Conservation (phyloP, 2,329 filamentous ascomycete genomes). For the Pseudopyricularia cyperi region DNA sequence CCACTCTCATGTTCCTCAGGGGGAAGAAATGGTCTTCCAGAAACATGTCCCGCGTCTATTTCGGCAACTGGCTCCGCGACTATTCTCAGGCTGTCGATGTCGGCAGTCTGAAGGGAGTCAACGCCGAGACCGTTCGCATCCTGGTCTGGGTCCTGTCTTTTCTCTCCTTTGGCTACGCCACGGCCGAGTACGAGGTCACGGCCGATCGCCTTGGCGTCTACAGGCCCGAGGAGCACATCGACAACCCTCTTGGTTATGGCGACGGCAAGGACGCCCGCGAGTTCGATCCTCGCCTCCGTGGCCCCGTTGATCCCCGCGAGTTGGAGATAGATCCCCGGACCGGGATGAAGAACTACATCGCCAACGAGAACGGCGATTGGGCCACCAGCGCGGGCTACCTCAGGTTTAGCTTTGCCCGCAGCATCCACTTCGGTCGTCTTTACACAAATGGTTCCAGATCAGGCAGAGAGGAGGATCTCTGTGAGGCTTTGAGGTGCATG, state of each 20-base stretch:
- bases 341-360: slow-evolving; percentile 99
- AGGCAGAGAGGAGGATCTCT: slow-evolving; percentile 66
- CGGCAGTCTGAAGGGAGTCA: slow-evolving; percentile 65
- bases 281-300: slow-evolving; percentile 69
- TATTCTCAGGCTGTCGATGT: slow-evolving; percentile 78
- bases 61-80: slow-evolving; percentile 78
- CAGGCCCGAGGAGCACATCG: slow-evolving; percentile 61
- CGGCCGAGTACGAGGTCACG: slow-evolving; percentile 73
- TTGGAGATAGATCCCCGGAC: slow-evolving; percentile 61
- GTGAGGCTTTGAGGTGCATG: slow-evolving; percentile 63
- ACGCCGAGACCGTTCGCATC: slow-evolving; percentile 65
- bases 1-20: slow-evolving; percentile 61
- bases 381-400: slow-evolving; percentile 83
- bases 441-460: slow-evolving; percentile 55
- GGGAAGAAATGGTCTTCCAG: slow-evolving; percentile 78
- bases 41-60: slow-evolving; percentile 67
- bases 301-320: slow-evolving; percentile 59
- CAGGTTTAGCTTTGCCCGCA: slow-evolving; percentile 58
- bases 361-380: slow-evolving; percentile 78
- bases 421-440: slow-evolving; percentile 64
- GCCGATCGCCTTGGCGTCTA: slow-evolving; percentile 70
- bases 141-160: slow-evolving; percentile 73
- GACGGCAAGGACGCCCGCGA: slow-evolving; percentile 76
- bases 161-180: slow-evolving; percentile 74
- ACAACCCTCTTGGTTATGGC: slow-evolving; percentile 75